Evolutionary conservation across 1,139 yeast genomes (phyloP).

Genomic region (Nakaseomyces nivariensis): DNA sequence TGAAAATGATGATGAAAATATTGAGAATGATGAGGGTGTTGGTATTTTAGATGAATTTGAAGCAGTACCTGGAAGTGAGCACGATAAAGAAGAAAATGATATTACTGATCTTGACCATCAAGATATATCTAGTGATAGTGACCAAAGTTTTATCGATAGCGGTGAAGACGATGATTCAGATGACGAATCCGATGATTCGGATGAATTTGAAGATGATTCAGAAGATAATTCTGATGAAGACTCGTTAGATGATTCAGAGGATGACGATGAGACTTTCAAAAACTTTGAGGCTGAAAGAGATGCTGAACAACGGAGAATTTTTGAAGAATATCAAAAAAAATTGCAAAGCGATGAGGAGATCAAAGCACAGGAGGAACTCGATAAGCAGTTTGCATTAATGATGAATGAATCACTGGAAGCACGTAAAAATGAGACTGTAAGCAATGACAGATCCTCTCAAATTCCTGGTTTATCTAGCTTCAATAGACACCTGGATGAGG

Average conservation of each 20-base stretch:
- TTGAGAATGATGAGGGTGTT: slow-evolving; percentile 15
- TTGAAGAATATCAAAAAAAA: slow-evolving; percentile 31
- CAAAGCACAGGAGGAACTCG: slow-evolving; percentile 42
- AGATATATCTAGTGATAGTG: slow-evolving; percentile 6
- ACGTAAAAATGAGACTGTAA: slow-evolving; percentile 26
- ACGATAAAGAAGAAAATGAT: slow-evolving; percentile 11
- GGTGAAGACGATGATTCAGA: slow-evolving; percentile 10
- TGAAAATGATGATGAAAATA: slow-evolving; percentile 16
- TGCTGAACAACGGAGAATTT: slow-evolving; percentile 9
- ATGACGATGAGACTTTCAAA: background rate
- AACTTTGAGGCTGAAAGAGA: slow-evolving; percentile 8
- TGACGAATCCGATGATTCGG: slow-evolving; percentile 13
- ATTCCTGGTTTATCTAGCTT: slow-evolving; percentile 2
- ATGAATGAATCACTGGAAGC: slow-evolving; percentile 41
- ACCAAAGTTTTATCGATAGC: slow-evolving; percentile 14
- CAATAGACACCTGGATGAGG: background rate
- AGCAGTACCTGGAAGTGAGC: slow-evolving; percentile 16
- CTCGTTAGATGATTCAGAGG: background rate
- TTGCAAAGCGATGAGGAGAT: slow-evolving; percentile 34
- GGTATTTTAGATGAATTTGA: slow-evolving; percentile 19
- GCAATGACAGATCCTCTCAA: slow-evolving; percentile 20
- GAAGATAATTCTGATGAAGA: slow-evolving; percentile 4
- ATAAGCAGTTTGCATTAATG: slow-evolving; percentile 43
- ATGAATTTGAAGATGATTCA: slow-evolving; percentile 10
- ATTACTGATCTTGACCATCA: slow-evolving; percentile 11